Percentiles rank a stretch among this genome's conserved stretches.
Evolutionary conservation across 2,329 filamentous ascomycete genomes (phyloP).

Genomic region (Cercospora sp.): DNA sequence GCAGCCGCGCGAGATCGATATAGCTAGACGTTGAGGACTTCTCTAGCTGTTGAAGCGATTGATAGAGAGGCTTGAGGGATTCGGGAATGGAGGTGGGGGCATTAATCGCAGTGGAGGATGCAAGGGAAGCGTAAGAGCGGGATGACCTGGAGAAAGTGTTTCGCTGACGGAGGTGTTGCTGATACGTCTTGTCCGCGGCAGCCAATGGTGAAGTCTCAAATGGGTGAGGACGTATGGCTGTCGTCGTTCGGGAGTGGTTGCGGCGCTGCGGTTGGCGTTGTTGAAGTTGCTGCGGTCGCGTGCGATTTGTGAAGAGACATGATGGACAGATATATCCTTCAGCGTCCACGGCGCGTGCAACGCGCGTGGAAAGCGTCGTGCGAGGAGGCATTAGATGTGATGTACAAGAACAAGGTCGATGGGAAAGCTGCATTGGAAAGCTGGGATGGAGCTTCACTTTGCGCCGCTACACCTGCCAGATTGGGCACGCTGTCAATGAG

Average conservation of each 20-base stretch:
- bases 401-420: background rate
- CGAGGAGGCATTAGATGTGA: conserved; percentile 25
- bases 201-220: background rate
- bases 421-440: background rate
- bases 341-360: conserved; percentile 2
- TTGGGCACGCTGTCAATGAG: background rate
- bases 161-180: background rate
- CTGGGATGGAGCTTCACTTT: background rate
- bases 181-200: background rate
- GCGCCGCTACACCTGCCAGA: conserved; percentile 5
- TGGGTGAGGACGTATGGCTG: background rate
- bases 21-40: conserved; percentile 58
- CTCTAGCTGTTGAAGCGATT: conserved; percentile 61
- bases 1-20: conserved; percentile 68
- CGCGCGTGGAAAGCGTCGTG: conserved; percentile 13
- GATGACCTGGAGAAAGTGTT: accelerated
- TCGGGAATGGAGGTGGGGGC: conserved; percentile 55
- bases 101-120: conserved; percentile 57
- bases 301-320: conserved; percentile 21
- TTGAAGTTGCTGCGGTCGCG: background rate
- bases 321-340: conserved; percentile 31
- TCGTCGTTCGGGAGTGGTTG: background rate
- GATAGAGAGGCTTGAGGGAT: conserved; percentile 59
- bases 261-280: background rate
- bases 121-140: conserved; percentile 28